These are phyloP conservation scores for Fraxinus dipetala DNA, from an alignment of 305 asterid species.

Conservation along the genomic window DNA sequence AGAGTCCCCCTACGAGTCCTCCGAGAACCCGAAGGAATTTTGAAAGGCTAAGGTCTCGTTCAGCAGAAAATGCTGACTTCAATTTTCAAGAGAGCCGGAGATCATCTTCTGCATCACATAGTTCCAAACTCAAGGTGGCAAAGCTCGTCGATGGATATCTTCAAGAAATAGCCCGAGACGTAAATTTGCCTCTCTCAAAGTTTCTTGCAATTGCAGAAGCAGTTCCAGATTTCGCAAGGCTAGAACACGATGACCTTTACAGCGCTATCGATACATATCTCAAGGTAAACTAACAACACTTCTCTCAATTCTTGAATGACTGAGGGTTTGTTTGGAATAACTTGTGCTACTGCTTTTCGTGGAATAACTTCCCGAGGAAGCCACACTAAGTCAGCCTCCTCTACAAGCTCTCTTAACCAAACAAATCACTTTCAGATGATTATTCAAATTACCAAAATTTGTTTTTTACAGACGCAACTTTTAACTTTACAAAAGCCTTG, in stretches of 20 bases:
- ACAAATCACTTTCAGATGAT: not conserved
- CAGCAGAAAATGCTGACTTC: constrained; percentile 14
- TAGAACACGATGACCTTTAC: constrained; percentile 26
- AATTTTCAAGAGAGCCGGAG: constrained; percentile 22
- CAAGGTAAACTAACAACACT: constrained; percentile 7
- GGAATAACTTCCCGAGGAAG: not conserved
- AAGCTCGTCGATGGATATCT: constrained; percentile 28
- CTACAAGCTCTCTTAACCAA: not conserved
- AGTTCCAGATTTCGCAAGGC: constrained; percentile 21
- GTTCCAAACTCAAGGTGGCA: constrained; percentile 27
- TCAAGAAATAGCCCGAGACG: constrained; percentile 25
- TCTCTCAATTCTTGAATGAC: not conserved
- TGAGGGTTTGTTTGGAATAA: not conserved
- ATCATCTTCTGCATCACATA: constrained; percentile 22
- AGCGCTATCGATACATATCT: constrained; percentile 28
- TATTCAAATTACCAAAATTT: not conserved
- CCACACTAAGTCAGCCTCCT: not conserved
- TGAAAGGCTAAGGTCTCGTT: constrained; percentile 16
- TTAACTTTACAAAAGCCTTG: not conserved
- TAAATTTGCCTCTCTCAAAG: constrained; percentile 22
- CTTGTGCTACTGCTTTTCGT: not conserved
- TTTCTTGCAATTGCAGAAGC: constrained; percentile 26
- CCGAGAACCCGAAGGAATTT: not conserved
- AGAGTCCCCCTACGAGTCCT: constrained; percentile 29
- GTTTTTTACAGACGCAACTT: not conserved